Base-by-base conservation (phyloP, 345 rosid species). In the Cardiospermum halicacabum region DNA sequence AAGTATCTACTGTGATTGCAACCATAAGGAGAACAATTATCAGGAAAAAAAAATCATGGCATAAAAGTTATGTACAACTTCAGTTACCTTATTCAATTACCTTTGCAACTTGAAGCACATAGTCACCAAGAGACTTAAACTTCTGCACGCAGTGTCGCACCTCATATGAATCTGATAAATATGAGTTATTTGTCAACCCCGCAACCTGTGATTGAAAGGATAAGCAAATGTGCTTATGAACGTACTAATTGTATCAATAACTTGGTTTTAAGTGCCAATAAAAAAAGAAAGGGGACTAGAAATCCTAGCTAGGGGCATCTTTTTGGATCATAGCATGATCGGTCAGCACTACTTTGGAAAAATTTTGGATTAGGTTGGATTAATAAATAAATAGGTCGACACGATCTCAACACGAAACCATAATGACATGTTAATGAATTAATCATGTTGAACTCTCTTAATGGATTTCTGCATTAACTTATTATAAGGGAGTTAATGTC, bases 171-270 rank as follows among this genome's bases (percentile, higher is more conserved):
- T 84, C 92, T 65, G 74, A 58, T 80, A 72, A 76, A 69, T 71
- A 76, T 37, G 99, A 94, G 74, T 91, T 91, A 80, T 94, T 94
- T 40, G 99, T 94, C 82, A 94, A 76, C 40, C 99, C 97, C 73
- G 94, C 91, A 82, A 94, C 79, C 99, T 94, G 83, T 73, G 56
- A 62, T 71, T 19, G 58, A 65, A 60, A 73, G 55, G 2, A 49
- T 36, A 45, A 59, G n/a, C 31, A 7, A 30, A 31, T 67, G 64
- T 45, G 37, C 19, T 19, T 1, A 25, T 51, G 49, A 22, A 15
- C 28, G 11, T 55, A 56, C 50, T 19, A 50, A 5, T 19, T 28
- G 11, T 15, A 16, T 21, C 31, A 60, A 31, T 56, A 51, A 60
- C 21, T 27, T 37, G 36, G 42, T 36, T n/a, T n/a, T n/a, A n/a